A percentile compares a stretch with the other conserved stretches of the same genome.
These are phyloP conservation scores for Cajanus cajan DNA, from an alignment of 306 rosid species.

Conservation along the genomic window DNA sequence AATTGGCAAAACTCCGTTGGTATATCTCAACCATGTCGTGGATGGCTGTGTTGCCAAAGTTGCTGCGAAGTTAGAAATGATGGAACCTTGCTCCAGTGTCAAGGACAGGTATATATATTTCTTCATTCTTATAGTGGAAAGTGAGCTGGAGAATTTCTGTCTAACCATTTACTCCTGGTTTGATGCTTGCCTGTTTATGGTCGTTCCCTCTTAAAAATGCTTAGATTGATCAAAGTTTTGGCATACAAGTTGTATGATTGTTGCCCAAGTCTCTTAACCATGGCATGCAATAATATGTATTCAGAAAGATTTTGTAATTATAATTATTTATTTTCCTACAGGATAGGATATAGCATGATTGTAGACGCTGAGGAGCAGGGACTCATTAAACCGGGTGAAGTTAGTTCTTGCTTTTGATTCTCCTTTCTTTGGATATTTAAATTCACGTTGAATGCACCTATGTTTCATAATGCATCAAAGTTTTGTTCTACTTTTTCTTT, in stretches of 20 bases:
- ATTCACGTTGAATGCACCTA: not conserved
- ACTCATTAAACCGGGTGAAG: conserved; percentile 72
- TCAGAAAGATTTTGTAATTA: not conserved
- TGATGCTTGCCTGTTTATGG: not conserved
- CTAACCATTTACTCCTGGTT: not conserved
- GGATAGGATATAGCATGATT: conserved; percentile 84
- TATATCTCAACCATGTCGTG: conserved; percentile 75
- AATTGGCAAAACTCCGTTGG: conserved; percentile 81
- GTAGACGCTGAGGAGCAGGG: conserved; percentile 76
- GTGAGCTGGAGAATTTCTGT: not conserved
- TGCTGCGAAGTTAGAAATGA: conserved; percentile 94
- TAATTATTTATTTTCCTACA: conserved; percentile 35
- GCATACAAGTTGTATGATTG: not conserved
- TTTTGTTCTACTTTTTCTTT: not conserved
- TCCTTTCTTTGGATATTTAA: conserved; percentile 5
- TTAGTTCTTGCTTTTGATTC: conserved; percentile 39
- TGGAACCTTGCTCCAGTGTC: conserved; percentile 98
- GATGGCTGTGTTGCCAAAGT: conserved; percentile 72
- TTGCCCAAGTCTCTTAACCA: not conserved
- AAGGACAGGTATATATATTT: conserved; percentile 66
- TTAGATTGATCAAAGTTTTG: not conserved
- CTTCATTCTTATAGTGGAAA: conserved; percentile 20
- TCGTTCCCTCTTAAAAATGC: not conserved
- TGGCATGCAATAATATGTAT: not conserved
- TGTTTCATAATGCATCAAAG: conserved; percentile 8